Evolutionary conservation across 2,329 filamentous ascomycete species (phyloP), one percentile per base, ranked within the genome.

Genomic region (Gliomastix tumulicola): DNA sequence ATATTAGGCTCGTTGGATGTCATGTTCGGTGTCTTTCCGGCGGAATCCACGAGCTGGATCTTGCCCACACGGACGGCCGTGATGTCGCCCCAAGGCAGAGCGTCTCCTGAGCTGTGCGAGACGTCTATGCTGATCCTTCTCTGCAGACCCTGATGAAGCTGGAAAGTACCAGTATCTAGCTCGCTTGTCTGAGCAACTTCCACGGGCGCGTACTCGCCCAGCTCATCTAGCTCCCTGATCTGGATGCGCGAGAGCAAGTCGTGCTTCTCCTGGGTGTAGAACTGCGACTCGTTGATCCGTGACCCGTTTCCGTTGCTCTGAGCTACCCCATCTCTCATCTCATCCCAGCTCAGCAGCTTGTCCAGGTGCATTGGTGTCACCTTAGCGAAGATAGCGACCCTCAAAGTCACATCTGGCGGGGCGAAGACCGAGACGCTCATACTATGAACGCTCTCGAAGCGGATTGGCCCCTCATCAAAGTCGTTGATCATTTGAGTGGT

Each of bases 271-370:
- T 96, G 88, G 0, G 82, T 87, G 50, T 83, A 94, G 55, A 94
- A 98, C 47, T 98, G 89, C 0, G 85, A 84, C 57, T 98, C 92
- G 11, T 87, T 82, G 45, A 98, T 81, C 10, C 92, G 76, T 18
- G 84, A 73, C 30, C 68, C 73, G 42, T 72, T 76, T 6, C 66
- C 56, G 39, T 66, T 71, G 30, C 67, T 66, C 38, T 74, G 71
- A 4, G 74, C 71, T 34, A 80, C 69, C 15, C 76, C 74, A 58
- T 98, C 90, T 40, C 90, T 81, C 82, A 98, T 96, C 51, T 97
- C 92, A 55, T 98, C 92, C 92, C 92, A 98, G 63, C 92, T 98
- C 11, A 96, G 76, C 35, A 98, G 72, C 65, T 95, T 97, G 59
- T 98, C 92, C 17, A 98, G 74, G 62, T 98, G 92, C 82, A 96